Base-by-base conservation (phyloP, 768 basidiomycete species). In the Crucibulum laeve region DNA sequence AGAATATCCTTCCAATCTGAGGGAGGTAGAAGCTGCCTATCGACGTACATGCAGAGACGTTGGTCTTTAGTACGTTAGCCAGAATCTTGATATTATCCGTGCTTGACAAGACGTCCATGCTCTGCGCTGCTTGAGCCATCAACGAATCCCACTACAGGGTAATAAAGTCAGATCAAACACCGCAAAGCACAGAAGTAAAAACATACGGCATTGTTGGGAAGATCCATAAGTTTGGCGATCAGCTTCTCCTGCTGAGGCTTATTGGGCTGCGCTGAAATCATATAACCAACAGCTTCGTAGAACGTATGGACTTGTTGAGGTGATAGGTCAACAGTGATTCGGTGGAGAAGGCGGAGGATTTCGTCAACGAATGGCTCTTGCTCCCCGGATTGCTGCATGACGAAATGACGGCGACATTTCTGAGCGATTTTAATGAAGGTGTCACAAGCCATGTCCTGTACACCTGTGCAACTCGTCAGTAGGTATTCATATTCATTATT, bases 361-460 rank as follows among this genome's bases (percentile, higher is more conserved):
- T 99, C 96, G 55, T 98, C 94, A 35, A 99, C 87, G 63, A 98
- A 99, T 1, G 96, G 96, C 59, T 99, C 96, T 42, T 82, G 81
- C 65, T 99, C 96, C 47, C 92, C 92, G 6, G 92, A 86, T 63
- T 99, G 96, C 59, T 94, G 91, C 87, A 98, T 92, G 47, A 99
- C 92, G 55, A 99, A 99, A 64, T 99, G 96, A 42, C 95, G 79
- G 32, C 93, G 78, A 62, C 94, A 98, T 64, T 98, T 99, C 63
- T 99, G 96, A 18, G 96, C 92, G 54, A 99, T 99, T 69, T 98
- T 99, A 73, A 99, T 98, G 68, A 99, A 99, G 0, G 96, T 99
- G 62, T 99, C 96, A 67, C 96, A 99, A 36, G 96, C 96, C 96
- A 99, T 99, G 69, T 99, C 96, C 64, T 99, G 96, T 8, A 99